Evolutionary conservation across 1,284 basidiomycete genomes (phyloP), one percentile per base, ranked within the genome.

Genomic region (Pseudozyma hubeiensis): DNA sequence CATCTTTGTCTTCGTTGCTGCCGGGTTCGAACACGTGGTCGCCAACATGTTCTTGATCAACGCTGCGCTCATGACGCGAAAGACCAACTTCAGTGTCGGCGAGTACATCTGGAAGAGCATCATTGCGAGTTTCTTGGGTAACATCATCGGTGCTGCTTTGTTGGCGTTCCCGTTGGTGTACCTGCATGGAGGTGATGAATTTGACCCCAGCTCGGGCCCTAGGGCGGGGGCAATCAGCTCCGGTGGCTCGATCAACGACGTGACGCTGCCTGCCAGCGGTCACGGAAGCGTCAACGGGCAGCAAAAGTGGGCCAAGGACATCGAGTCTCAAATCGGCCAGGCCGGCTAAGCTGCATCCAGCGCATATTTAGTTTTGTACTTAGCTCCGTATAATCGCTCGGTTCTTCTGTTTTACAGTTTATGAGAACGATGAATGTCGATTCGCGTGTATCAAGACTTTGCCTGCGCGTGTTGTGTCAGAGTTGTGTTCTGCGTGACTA

Each of bases 71-170:
- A 61, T 85, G 71, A 79, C 79, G 14, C 77, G 78, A 14, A 61
- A 77, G 10, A 43, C 58, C 19, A 55, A 57, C 44, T 74, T 77
- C 30, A 54, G 64, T 17, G 69, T 85, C 1, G 89, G 86, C 3
- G 85, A 87, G 45, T 92, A 92, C 82, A 91, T 92, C 80, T 86
- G 87, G 78, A 92, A 91, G 89, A 90, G 77, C 72, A 82, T 92
- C 51, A 89, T 92, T 69, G 89, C 91, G 0, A 83, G 90, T 1
- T 89, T 88, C 81, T 68, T 91, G 52, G 91, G 91, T 34, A 92
- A 92, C 84, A 87, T 90, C 40, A 85, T 91, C 16, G 91, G 91
- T 6, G 91, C 87, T 8, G 73, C 63, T 0, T 84, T 90, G 37
- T 84, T 90, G 44, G 89, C 92, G 34, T 24, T 80, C 24, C 78